Conservation (phyloP, 1,139 yeast genomes). For the Pichia sp. region DNA sequence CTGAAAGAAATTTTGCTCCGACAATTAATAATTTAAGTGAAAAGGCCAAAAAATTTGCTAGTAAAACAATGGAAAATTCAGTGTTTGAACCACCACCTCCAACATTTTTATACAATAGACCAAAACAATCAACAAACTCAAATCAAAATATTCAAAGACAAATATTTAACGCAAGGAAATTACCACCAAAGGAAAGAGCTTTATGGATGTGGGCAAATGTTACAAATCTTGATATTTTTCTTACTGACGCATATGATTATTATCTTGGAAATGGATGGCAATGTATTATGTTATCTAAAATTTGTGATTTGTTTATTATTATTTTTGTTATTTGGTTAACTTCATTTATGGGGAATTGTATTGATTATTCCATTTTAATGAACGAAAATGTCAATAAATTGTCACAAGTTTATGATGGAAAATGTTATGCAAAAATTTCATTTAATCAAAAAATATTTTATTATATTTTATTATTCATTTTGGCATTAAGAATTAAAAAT, state of each 20-base stretch:
- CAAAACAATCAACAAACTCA: background rate
- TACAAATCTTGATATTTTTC: constrained; percentile 78
- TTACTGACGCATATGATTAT: constrained; percentile 76
- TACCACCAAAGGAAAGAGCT: constrained; percentile 66
- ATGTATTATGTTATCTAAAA: constrained; percentile 62
- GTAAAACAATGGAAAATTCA: constrained; percentile 25
- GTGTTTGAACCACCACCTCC: constrained; percentile 12
- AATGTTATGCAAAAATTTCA: constrained; percentile 52
- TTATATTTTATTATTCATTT: constrained; percentile 55
- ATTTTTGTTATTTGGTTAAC: constrained; percentile 73
- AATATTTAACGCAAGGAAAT: constrained; percentile 11
- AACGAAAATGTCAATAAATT: constrained; percentile 22
- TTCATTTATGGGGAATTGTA: constrained; percentile 76
- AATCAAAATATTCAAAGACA: constrained; percentile 3
- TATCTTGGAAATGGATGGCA: constrained; percentile 79
- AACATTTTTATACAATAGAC: constrained; percentile 11
- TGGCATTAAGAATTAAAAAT: constrained; percentile 54
- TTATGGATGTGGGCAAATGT: constrained; percentile 96
- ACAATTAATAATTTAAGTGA: constrained; percentile 20
- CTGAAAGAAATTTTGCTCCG: constrained; percentile 16
- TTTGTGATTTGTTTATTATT: constrained; percentile 64
- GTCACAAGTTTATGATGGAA: constrained; percentile 45
- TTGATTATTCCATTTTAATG: constrained; percentile 44
- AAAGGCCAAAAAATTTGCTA: constrained; percentile 25
- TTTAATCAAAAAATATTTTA: constrained; percentile 50